Conservation (phyloP, 2,329 filamentous ascomycete genomes). For the Trichoderma atroviride region DNA sequence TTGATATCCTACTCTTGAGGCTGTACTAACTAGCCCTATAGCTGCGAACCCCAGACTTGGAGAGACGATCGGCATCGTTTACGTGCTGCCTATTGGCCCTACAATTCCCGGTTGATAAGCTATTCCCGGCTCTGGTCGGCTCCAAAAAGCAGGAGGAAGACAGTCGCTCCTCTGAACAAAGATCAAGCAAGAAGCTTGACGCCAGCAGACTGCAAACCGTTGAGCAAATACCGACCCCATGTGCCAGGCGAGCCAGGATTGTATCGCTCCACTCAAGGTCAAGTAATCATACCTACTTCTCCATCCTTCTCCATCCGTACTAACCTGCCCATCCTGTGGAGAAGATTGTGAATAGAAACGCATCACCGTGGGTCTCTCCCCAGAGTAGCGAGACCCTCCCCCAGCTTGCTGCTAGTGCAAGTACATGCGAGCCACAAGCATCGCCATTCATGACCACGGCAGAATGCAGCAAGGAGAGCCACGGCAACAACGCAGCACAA, state of each 20-base stretch:
- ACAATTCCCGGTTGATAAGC: not conserved
- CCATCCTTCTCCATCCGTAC: not conserved
- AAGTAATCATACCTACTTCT: not conserved
- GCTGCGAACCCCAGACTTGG: not conserved
- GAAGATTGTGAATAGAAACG: not conserved
- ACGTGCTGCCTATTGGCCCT: not conserved
- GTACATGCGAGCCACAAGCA: not conserved
- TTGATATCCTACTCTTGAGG: not conserved
- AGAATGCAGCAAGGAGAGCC: not conserved
- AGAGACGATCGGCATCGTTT: not conserved
- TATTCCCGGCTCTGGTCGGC: not conserved
- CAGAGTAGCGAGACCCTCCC: not conserved
- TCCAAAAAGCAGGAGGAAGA: not conserved
- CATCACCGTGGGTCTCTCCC: conserved; percentile 5
- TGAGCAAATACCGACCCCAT: not conserved
- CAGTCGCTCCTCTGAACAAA: not conserved
- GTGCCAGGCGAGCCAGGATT: conserved; percentile 4
- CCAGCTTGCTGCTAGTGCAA: not conserved
- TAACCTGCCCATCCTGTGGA: conserved; percentile 9
- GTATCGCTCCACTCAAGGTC: not conserved
- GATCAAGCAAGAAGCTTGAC: not conserved
- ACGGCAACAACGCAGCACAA: not conserved
- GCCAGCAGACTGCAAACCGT: not conserved
- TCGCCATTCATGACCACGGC: not conserved
- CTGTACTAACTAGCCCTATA: not conserved